Evolutionary conservation across 1,284 basidiomycete species (phyloP).

Genomic region (Ceratorhiza oryzae-sativae): DNA sequence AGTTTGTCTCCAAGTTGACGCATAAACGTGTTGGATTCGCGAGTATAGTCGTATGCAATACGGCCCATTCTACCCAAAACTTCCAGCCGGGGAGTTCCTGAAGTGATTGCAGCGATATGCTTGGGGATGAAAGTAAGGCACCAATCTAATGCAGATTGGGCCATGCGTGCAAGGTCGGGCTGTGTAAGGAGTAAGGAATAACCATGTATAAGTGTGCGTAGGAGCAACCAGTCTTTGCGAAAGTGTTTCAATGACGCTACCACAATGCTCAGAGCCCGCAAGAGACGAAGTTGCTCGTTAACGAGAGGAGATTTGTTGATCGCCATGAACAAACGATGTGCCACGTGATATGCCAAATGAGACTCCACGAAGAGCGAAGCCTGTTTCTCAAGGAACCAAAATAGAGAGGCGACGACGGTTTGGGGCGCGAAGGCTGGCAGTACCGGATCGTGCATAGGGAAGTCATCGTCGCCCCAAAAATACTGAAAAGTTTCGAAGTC

Average conservation of each 20-base stretch:
- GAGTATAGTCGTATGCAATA: conserved; percentile 62
- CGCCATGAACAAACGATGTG: conserved; percentile 74
- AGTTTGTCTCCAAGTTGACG: conserved; percentile 57
- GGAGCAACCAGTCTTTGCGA: conserved; percentile 59
- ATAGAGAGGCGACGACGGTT: conserved; percentile 62
- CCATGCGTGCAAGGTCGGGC: conserved; percentile 69
- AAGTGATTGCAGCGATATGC: conserved; percentile 56
- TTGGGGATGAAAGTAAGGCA: conserved; percentile 25
- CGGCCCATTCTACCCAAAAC: conserved; percentile 70
- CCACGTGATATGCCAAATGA: conserved; percentile 75
- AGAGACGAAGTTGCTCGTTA: conserved; percentile 82
- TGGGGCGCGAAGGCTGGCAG: conserved; percentile 62
- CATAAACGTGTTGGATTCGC: conserved; percentile 47
- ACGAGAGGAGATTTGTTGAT: conserved; percentile 77
- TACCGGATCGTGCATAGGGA: conserved; percentile 66
- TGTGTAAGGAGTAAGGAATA: conserved; percentile 70
- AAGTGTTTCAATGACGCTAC: conserved; percentile 68
- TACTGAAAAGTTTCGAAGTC: conserved; percentile 61
- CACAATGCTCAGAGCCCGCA: conserved; percentile 78
- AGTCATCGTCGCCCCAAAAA: conserved; percentile 59
- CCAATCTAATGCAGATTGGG: conserved; percentile 82
- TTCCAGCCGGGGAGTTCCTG: conserved; percentile 61
- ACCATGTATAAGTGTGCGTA: conserved; percentile 73
- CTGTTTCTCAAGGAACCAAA: conserved; percentile 55
- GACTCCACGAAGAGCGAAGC: conserved; percentile 40